Evolutionary conservation across 2,329 filamentous ascomycete genomes (phyloP).

Genomic region (Aspergillus proliferans): DNA sequence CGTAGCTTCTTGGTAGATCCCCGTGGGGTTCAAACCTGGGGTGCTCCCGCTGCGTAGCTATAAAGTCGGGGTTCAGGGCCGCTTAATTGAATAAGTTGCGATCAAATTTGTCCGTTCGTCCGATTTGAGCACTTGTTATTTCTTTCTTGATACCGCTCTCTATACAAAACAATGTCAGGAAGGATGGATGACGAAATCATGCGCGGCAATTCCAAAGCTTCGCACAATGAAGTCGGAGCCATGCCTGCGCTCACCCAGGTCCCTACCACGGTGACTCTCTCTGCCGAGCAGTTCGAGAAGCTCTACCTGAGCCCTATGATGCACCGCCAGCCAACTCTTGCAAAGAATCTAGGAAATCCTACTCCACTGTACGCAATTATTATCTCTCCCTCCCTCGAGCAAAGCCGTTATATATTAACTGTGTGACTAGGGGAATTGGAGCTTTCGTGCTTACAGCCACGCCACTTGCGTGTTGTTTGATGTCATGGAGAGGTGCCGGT

Average conservation of each 20-base stretch:
- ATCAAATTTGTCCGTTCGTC: no score
- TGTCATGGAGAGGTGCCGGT: slow-evolving; percentile 9
- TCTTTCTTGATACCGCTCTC: no score
- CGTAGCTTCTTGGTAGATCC: no score
- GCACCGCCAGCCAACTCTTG: slow-evolving; percentile 23
- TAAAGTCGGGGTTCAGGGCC: no score
- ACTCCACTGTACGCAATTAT: slow-evolving; percentile 20
- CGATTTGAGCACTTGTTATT: no score
- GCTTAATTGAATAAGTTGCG: no score
- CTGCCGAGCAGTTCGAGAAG: slow-evolving; percentile 30
- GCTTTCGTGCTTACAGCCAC: slow-evolving; percentile 7
- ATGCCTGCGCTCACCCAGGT: neutral
- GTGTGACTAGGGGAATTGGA: slow-evolving; percentile 4
- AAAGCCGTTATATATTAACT: neutral
- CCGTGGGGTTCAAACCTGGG: no score
- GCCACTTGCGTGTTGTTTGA: slow-evolving; percentile 7
- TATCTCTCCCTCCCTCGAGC: neutral
- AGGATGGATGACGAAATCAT: neutral
- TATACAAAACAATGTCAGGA: no score
- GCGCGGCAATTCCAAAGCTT: neutral
- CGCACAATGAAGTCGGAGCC: neutral
- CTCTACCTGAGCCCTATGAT: slow-evolving; percentile 30
- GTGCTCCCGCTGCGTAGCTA: no score
- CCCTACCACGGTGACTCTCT: slow-evolving; percentile 21
- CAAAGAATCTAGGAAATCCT: slow-evolving; percentile 26